A percentile compares a stretch with the other conserved stretches of the same genome.
Evolutionary conservation across 2,329 filamentous ascomycete species (phyloP).

Genomic region (Cyanodermella asteris): DNA sequence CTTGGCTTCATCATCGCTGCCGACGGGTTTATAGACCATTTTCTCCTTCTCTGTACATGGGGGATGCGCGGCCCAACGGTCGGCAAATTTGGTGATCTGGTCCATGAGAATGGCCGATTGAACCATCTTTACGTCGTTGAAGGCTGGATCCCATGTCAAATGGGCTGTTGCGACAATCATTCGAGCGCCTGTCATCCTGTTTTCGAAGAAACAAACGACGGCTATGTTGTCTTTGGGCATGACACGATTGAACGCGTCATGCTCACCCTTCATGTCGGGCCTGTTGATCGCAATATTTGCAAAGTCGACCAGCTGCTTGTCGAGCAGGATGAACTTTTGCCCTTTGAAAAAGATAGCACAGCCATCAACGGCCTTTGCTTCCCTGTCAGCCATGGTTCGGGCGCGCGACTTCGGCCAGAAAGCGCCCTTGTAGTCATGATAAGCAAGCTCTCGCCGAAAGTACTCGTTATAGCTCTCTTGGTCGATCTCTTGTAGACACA

Average conservation of each 20-base stretch:
- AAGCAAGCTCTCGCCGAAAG: slow-evolving; percentile 68
- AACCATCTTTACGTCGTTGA: slow-evolving; percentile 86
- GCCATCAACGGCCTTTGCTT: slow-evolving; percentile 77
- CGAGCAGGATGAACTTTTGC: slow-evolving; percentile 79
- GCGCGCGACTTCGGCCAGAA: slow-evolving; percentile 81
- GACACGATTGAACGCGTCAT: slow-evolving; percentile 93
- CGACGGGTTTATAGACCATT: slow-evolving; percentile 28
- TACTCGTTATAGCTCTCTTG: slow-evolving; percentile 79
- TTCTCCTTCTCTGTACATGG: slow-evolving; percentile 56
- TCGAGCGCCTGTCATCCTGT: slow-evolving; percentile 68
- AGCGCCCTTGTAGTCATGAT: slow-evolving; percentile 78
- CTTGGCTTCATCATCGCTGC: slow-evolving; percentile 18
- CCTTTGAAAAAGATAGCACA: slow-evolving; percentile 94
- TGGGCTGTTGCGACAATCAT: slow-evolving; percentile 88
- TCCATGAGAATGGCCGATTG: slow-evolving; percentile 94
- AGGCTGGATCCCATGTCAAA: slow-evolving; percentile 79
- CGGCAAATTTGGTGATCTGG: slow-evolving; percentile 63
- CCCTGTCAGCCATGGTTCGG: slow-evolving; percentile 76
- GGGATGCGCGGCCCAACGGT: slow-evolving; percentile 62
- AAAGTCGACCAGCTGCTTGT: slow-evolving; percentile 89
- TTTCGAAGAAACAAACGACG: slow-evolving; percentile 80
- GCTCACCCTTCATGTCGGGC: slow-evolving; percentile 89
- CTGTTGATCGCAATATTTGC: slow-evolving; percentile 79
- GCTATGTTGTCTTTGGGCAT: slow-evolving; percentile 98
- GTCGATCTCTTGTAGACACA: slow-evolving; percentile 86